phyloP scores from a whole-genome alignment of 768 basidiomycete species.

The Naganishia vaughanmartiniae region DNA sequence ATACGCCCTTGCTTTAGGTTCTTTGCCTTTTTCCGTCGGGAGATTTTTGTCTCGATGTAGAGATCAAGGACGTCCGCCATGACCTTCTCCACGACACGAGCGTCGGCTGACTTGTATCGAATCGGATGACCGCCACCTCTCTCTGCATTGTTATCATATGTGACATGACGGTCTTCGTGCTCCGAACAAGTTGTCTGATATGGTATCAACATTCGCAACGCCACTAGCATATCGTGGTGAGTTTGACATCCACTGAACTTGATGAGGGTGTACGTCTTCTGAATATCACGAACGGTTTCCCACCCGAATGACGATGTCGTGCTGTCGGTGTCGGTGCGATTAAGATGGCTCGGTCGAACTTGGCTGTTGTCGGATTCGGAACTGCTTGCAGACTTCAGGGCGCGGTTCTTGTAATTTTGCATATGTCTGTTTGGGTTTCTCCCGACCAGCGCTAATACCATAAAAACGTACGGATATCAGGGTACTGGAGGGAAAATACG shows the following conservation, averaged over 20 bases:
- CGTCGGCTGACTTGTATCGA: background rate
- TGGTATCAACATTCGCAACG: conserved; percentile 7
- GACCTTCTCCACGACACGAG: background rate
- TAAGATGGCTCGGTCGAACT: too few relatives aligned
- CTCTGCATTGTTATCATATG: background rate
- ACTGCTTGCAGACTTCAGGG: background rate
- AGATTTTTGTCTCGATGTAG: background rate
- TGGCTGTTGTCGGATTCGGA: background rate
- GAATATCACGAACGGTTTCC: background rate
- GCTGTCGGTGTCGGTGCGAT: background rate
- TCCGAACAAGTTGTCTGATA: background rate
- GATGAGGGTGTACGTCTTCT: background rate
- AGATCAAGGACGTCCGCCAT: background rate
- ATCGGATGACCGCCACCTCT: background rate
- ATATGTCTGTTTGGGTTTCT: background rate
- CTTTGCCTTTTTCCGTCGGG: background rate
- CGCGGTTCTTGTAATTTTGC: background rate
- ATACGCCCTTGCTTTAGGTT: background rate
- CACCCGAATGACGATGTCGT: background rate
- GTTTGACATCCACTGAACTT: conserved; percentile 3
- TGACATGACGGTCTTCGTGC: background rate
- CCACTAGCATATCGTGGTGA: conserved; percentile 7
- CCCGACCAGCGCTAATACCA: background rate
- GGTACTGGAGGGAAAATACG: background rate
- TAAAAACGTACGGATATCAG: background rate